Evolutionary conservation across 2,329 filamentous ascomycete species (phyloP).

Genomic region (Trichoderma sp.): DNA sequence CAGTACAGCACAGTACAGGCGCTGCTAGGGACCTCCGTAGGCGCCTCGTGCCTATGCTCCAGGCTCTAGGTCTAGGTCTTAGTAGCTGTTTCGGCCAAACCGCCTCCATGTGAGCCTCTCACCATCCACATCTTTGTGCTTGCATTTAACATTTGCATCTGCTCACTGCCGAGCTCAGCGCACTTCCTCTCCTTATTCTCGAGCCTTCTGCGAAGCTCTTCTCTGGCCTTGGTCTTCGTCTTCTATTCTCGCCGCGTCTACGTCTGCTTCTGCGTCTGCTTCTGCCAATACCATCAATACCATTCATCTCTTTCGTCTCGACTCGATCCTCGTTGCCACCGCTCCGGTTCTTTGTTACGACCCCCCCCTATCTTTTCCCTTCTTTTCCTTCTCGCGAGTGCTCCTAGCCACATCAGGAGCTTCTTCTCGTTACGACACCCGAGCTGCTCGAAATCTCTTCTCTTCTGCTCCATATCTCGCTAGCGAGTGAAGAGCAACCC

Average conservation of each 20-base stretch:
- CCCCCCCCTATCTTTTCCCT: not conserved
- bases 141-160: constrained; percentile 7
- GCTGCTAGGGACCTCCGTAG: not conserved
- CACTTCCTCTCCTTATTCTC: constrained; percentile 16
- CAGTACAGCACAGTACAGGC: not conserved
- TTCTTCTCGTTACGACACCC: not conserved
- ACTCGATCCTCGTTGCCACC: not conserved
- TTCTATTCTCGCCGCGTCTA: not conserved
- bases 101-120: constrained; percentile 15
- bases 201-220: constrained; percentile 19
- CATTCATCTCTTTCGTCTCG: not conserved
- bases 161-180: constrained; percentile 11
- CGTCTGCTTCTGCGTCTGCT: not conserved
- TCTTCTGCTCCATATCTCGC: not conserved
- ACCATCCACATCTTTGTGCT: not conserved
- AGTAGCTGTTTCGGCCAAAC: constrained; percentile 7
- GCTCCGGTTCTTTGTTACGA: not conserved
- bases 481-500: not conserved
- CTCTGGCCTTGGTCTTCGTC: not conserved
- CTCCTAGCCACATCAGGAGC: not conserved
- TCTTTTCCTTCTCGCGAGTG: not conserved
- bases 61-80: not conserved
- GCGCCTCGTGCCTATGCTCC: not conserved
- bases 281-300: no score
- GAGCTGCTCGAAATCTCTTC: not conserved